Base-by-base conservation (phyloP, 805 yeast genomes). In the Ascoidea asiatica region DNA sequence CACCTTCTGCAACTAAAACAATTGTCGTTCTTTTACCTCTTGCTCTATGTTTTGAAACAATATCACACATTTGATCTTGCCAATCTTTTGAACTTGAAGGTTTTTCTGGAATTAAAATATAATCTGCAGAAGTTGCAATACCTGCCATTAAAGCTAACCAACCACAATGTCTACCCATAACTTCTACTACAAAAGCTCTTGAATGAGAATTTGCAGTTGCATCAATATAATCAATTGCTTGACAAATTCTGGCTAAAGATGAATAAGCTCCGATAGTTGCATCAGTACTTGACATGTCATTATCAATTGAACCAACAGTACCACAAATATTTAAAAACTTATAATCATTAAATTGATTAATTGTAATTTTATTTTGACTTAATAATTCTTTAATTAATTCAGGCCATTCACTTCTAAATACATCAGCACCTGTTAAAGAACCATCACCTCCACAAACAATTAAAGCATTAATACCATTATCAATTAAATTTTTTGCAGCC, bases 361-460 rank as follows among this genome's bases (percentile, higher is more conserved):
- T 53, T 5, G 90, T 69, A 47, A 90, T 68, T 45, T 68, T 69
- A 7, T 75, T 75, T 4, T 64, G 72, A 2, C 63, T 59, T 21
- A 71, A 71, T 46, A 92, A 73, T 58, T 92, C 97, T 44, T 72
- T 66, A 36, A 92, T 72, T 52, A 92, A 72, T 5, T 82, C 72
- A 2, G 97, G 95, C 98, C 98, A 92, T 63, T 92, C 98, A 29
- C 77, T 62, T 60, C 98, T 77, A 71, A 92, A 88, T 52, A 83
- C 65, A 62, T 92, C 97, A 13, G 98, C 98, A 57, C 98, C 98
- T 1, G 98, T 92, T 50, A 92, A 71, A 1, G 97, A 89, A 43
- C 98, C 98, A 63, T 92, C 98, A 67, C 98, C 98, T 57, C 98
- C 98, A 66, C 96, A 86, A 15, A 92, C 97, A 49, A 92, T 79